These are phyloP conservation scores for Hypoxylon sp. DNA, from an alignment of 2,329 filamentous ascomycete genomes.

Conservation along the genomic window DNA sequence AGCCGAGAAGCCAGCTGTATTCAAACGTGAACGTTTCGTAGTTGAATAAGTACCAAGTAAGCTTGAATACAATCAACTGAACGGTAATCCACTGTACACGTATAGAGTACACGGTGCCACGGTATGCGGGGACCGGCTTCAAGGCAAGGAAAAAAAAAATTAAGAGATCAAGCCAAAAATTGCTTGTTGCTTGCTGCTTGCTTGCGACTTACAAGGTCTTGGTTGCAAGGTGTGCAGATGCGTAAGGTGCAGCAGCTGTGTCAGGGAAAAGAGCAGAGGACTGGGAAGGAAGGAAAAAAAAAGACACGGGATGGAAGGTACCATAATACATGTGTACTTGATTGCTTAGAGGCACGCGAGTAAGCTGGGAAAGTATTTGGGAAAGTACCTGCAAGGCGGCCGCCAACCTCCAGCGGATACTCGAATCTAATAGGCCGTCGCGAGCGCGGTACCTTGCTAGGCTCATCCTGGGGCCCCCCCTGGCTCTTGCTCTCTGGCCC, in stretches of 20 bases:
- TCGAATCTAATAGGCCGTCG: slow-evolving; percentile 40
- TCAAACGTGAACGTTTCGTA: slow-evolving; percentile 5
- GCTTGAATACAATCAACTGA: slow-evolving; percentile 13
- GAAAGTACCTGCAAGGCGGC: slow-evolving; percentile 37
- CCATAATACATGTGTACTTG: slow-evolving; percentile 15
- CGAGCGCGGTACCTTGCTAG: slow-evolving; percentile 44
- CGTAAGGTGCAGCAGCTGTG: slow-evolving; percentile 35
- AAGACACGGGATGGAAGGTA: slow-evolving; percentile 17
- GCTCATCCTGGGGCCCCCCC: slow-evolving; percentile 37
- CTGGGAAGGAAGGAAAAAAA: slow-evolving; percentile 3
- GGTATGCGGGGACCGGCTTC: slow-evolving; percentile 27
- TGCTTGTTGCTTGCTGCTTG: slow-evolving; percentile 36
- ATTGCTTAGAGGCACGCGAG: slow-evolving; percentile 21
- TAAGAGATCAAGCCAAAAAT: slow-evolving; percentile 16
- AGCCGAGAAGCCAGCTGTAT: slow-evolving; percentile 3
- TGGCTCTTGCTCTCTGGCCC: slow-evolving; percentile 21
- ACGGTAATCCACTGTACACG: slow-evolving; percentile 26
- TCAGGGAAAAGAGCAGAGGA: slow-evolving; percentile 24
- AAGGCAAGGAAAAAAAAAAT: slow-evolving; percentile 27
- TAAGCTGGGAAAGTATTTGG: slow-evolving; percentile 30
- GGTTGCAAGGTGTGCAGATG: slow-evolving; percentile 16
- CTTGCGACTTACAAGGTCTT: slow-evolving; percentile 38
- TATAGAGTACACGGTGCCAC: slow-evolving; percentile 24
- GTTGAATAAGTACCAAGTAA: slow-evolving; percentile 1
- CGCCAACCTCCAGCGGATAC: slow-evolving; percentile 35